Evolutionary conservation across 306 rosid genomes (phyloP).

Genomic region (Casuarina equisetifolia): DNA sequence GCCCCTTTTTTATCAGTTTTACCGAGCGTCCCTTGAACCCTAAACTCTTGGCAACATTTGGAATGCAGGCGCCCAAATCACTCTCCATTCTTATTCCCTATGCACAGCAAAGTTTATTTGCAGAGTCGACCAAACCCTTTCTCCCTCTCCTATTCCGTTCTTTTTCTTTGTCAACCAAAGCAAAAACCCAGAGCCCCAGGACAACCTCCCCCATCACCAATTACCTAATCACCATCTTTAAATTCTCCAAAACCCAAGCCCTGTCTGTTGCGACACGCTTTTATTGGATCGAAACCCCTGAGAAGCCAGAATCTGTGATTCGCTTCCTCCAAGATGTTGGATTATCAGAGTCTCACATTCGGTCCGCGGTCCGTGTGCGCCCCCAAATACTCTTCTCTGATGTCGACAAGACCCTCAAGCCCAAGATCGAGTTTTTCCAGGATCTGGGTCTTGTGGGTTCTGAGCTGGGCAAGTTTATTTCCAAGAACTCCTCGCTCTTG

Average conservation of each 20-base stretch:
- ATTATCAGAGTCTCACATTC: conserved; percentile 43
- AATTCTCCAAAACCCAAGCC: conserved; percentile 31
- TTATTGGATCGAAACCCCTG: conserved; percentile 6
- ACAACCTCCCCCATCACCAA: conserved; percentile 8
- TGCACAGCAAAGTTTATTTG: not conserved
- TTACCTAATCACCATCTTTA: conserved; percentile 34
- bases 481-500: conserved; percentile 21
- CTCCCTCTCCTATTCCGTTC: conserved; percentile 26
- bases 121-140: conserved; percentile 6
- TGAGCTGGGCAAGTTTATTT: too few species aligned
- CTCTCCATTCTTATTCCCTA: conserved; percentile 3
- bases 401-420: conserved; percentile 43
- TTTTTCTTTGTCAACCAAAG: conserved; percentile 24
- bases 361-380: conserved; percentile 9
- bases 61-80: conserved; percentile 32
- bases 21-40: too few species aligned
- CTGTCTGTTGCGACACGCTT: conserved; percentile 27
- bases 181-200: conserved; percentile 1
- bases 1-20: too few species aligned
- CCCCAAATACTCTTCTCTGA: not conserved
- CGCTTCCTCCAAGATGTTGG: conserved; percentile 41
- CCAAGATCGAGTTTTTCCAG: conserved; percentile 49
- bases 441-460: conserved; percentile 38
- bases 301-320: conserved; percentile 37
- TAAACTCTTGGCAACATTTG: not conserved